Evolutionary conservation across 2,329 filamentous ascomycete species (phyloP).

Genomic region (Botrytis paeoniae): DNA sequence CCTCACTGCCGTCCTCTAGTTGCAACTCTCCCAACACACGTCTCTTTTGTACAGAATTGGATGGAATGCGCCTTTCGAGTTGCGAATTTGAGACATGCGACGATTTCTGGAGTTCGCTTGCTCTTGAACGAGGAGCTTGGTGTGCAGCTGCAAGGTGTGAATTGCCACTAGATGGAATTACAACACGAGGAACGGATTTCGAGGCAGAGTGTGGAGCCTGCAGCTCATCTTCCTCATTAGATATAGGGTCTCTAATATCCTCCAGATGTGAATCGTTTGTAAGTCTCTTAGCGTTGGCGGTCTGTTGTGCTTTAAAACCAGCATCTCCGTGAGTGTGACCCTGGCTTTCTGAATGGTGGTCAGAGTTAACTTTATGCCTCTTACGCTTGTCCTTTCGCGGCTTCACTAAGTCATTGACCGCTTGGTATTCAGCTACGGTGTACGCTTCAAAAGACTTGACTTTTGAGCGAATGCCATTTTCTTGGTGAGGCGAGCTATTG

Average conservation of each 20-base stretch:
- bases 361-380: background rate
- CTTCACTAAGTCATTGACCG: background rate
- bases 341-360: background rate
- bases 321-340: background rate
- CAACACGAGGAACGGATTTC: background rate
- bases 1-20: background rate
- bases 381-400: background rate
- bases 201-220: background rate
- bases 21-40: background rate
- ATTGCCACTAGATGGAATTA: background rate
- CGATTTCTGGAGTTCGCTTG: background rate
- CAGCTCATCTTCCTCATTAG: constrained; percentile 1
- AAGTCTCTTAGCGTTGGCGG: background rate
- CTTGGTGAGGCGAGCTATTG: background rate
- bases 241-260: constrained; percentile 1
- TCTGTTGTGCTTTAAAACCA: background rate
- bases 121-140: background rate
- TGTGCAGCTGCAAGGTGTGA: background rate
- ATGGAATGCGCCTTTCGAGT: background rate
- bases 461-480: background rate
- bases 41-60: background rate
- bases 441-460: background rate
- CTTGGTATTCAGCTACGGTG: background rate
- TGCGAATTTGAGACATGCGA: background rate
- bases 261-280: background rate